These are phyloP conservation scores for Coemansia sp. DNA, from an alignment of 192 early-diverging fungal genomes.

Conservation along the genomic window DNA sequence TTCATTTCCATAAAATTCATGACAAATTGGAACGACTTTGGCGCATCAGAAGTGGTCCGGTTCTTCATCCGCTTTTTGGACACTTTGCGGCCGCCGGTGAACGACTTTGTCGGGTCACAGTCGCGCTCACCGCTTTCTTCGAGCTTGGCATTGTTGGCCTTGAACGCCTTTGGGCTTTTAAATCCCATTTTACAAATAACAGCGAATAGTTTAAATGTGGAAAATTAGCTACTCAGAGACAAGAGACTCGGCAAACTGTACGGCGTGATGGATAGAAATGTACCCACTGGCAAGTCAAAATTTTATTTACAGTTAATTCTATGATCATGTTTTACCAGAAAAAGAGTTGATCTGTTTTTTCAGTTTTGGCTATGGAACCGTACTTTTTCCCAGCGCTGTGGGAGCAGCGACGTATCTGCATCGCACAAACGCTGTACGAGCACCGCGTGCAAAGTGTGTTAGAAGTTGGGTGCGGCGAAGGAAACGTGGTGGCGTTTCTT, in stretches of 20 bases:
- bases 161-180: conserved; percentile 42
- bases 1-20: conserved; percentile 39
- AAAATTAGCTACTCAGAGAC: background rate
- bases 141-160: conserved; percentile 11
- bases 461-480: conserved; percentile 89
- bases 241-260: background rate
- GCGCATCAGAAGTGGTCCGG: conserved; percentile 26
- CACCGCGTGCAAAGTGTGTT: conserved; percentile 61
- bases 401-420: conserved; percentile 75
- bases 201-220: background rate
- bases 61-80: conserved; percentile 18
- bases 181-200: conserved; percentile 34
- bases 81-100: conserved; percentile 42
- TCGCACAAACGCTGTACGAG: conserved; percentile 56
- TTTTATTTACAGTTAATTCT: background rate
- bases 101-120: conserved; percentile 34
- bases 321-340: background rate
- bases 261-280: no score
- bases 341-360: background rate
- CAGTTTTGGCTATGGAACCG: conserved; percentile 22
- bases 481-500: conserved; percentile 67
- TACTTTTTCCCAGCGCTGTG: conserved; percentile 69
- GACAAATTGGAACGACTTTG: conserved; percentile 42
- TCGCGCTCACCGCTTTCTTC: conserved; percentile 34
- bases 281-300: background rate